A percentile compares a stretch with the other conserved stretches of the same genome.
phyloP scores from a whole-genome alignment of 1,284 basidiomycete species.

The Ganoderma sp. region DNA sequence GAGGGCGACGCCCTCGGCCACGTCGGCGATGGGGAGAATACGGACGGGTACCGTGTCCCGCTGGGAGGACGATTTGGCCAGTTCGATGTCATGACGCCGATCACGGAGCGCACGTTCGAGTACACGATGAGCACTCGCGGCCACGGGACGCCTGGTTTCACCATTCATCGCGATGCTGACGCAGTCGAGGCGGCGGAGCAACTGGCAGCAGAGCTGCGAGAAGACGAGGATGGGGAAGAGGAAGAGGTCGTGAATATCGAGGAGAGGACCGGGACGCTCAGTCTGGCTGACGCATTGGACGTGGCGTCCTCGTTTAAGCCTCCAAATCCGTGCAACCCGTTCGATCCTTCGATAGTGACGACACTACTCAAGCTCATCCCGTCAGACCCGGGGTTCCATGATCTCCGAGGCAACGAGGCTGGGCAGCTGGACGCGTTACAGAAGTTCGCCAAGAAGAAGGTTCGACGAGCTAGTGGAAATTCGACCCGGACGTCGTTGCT shows the following conservation, averaged over 20 bases:
- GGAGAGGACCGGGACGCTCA: constrained; percentile 65
- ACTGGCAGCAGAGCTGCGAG: constrained; percentile 42
- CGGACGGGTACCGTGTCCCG: constrained; percentile 55
- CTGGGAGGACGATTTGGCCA: constrained; percentile 76
- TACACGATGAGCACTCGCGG: constrained; percentile 72
- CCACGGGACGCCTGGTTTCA: constrained; percentile 46
- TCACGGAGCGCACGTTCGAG: constrained; percentile 91
- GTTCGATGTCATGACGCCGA: constrained; percentile 93
- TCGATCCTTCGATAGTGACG: constrained; percentile 70
- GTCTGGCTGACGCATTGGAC: constrained; percentile 66
- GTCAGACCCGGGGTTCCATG: constrained; percentile 68
- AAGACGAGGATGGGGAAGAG: constrained; percentile 40
- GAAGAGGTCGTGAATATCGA: constrained; percentile 44
- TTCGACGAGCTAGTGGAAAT: constrained; percentile 55
- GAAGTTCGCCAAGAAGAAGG: constrained; percentile 63
- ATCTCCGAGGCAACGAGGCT: constrained; percentile 61
- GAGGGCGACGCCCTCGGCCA: neutral
- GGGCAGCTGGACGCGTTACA: constrained; percentile 71
- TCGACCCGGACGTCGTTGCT: constrained; percentile 48
- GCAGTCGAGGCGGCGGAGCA: constrained; percentile 56
- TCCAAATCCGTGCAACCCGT: constrained; percentile 90
- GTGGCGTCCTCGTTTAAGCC: constrained; percentile 68
- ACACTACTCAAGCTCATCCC: constrained; percentile 74
- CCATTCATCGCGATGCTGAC: constrained; percentile 44
- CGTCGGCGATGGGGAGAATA: constrained; percentile 45